phyloP scores from a whole-genome alignment of 148 eudicot species.

The Cornus controversa region DNA sequence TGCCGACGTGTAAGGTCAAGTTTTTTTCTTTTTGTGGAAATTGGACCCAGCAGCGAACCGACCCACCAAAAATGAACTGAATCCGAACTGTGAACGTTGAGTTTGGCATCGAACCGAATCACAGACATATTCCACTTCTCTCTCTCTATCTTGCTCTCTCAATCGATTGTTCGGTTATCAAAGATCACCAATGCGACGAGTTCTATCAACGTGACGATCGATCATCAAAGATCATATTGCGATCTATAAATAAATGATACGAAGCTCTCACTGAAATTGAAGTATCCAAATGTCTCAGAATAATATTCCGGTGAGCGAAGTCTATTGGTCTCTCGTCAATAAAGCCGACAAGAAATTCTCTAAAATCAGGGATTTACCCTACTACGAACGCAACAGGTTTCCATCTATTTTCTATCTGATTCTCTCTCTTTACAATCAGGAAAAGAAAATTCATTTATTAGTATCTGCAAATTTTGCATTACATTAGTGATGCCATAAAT shows the following conservation, averaged over 20 bases:
- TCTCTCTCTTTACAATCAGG: background rate
- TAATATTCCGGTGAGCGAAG: constrained; percentile 65
- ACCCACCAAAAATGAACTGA: no score
- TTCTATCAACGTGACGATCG: no score
- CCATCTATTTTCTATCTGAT: background rate
- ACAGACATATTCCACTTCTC: no score
- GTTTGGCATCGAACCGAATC: no score
- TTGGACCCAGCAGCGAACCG: no score
- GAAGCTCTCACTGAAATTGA: background rate
- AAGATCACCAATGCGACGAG: background rate
- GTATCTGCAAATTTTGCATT: background rate
- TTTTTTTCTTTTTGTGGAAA: no score
- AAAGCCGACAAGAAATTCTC: constrained; percentile 90
- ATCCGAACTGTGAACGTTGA: no score
- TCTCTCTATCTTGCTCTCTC: background rate
- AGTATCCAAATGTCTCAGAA: constrained; percentile 37
- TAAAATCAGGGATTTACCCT: constrained; percentile 81
- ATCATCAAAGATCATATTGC: background rate
- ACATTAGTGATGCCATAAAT: background rate
- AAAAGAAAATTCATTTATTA: background rate
- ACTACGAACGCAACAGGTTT: constrained; percentile 77
- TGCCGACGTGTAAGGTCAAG: no score
- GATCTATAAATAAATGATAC: no score
- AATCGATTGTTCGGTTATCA: background rate
- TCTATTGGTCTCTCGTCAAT: constrained; percentile 71